A percentile compares a stretch with the other conserved stretches of the same genome.
Evolutionary conservation across 1,284 basidiomycete species (phyloP).

Genomic region (Apiotrichum sp.): DNA sequence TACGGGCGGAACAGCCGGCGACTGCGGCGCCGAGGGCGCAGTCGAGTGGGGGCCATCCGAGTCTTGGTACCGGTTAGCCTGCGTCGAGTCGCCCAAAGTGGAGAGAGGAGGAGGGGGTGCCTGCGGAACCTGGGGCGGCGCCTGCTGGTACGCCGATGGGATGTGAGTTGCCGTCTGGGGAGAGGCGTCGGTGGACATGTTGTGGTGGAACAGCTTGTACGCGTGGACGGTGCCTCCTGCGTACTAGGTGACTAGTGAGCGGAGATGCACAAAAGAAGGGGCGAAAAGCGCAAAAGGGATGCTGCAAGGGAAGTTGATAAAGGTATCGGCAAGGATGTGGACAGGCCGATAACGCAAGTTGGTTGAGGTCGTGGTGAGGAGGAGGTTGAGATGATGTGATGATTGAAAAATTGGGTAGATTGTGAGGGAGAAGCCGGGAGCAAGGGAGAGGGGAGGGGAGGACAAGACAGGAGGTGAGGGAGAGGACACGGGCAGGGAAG

Average conservation of each 20-base stretch:
- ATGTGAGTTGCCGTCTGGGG: conserved; percentile 9
- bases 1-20: conserved; percentile 11
- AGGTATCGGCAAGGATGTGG: too few relatives aligned
- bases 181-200: conserved; percentile 13
- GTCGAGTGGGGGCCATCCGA: conserved; percentile 3
- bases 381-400: background rate
- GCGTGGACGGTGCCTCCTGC: background rate
- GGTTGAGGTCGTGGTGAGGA: background rate
- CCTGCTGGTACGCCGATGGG: conserved; percentile 7
- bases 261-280: background rate
- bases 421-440: too few relatives aligned
- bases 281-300: background rate
- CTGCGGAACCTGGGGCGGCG: conserved; percentile 7
- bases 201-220: conserved; percentile 5
- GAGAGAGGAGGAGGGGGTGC: conserved; percentile 1
- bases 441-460: too few relatives aligned
- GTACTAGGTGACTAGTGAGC: conserved; percentile 3
- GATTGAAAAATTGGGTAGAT: background rate
- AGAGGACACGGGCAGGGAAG: too few relatives aligned
- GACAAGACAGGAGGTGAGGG: too few relatives aligned
- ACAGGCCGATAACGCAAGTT: background rate
- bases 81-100: background rate
- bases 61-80: conserved; percentile 11
- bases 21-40: conserved; percentile 7
- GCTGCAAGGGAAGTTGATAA: too few relatives aligned